Percentiles rank a stretch among this genome's conserved stretches.
Conservation (phyloP, 2,329 filamentous ascomycete genomes). For the Diaporthe sp. region DNA sequence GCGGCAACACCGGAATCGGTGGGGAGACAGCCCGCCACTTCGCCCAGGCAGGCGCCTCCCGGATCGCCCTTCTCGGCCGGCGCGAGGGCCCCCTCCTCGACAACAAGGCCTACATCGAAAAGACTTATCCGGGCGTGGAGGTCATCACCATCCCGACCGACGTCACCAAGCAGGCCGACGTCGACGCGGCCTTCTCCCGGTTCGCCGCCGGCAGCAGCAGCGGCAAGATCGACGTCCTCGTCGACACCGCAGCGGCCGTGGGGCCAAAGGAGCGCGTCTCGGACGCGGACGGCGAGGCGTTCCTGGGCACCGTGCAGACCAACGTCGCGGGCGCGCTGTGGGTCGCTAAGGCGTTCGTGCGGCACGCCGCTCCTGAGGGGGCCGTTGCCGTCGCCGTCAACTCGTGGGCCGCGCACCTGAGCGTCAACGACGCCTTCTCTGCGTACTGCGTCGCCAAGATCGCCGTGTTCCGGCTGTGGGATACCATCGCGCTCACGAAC, state of each 20-base stretch:
- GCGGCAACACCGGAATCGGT: constrained; percentile 18
- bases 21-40: constrained; percentile 8
- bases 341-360: neutral
- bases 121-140: neutral
- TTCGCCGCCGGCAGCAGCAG: neutral
- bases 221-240: constrained; percentile 12
- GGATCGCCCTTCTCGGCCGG: constrained; percentile 19
- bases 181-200: neutral
- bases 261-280: neutral
- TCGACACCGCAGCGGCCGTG: neutral
- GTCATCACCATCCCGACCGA: neutral
- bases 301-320: neutral
- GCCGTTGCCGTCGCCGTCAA: constrained; percentile 4
- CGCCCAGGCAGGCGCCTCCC: constrained; percentile 3
- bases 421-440: constrained; percentile 33
- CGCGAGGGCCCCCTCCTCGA: constrained; percentile 17
- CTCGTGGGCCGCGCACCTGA: constrained; percentile 20
- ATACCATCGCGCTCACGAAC: constrained; percentile 42
- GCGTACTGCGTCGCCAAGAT: constrained; percentile 40
- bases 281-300: neutral
- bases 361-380: constrained; percentile 12
- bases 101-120: constrained; percentile 19
- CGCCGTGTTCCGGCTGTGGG: constrained; percentile 40
- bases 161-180: neutral
- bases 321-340: neutral